Evolutionary conservation across 2,329 filamentous ascomycete genomes (phyloP).

Genomic region (Aspergillus spinulosporus): DNA sequence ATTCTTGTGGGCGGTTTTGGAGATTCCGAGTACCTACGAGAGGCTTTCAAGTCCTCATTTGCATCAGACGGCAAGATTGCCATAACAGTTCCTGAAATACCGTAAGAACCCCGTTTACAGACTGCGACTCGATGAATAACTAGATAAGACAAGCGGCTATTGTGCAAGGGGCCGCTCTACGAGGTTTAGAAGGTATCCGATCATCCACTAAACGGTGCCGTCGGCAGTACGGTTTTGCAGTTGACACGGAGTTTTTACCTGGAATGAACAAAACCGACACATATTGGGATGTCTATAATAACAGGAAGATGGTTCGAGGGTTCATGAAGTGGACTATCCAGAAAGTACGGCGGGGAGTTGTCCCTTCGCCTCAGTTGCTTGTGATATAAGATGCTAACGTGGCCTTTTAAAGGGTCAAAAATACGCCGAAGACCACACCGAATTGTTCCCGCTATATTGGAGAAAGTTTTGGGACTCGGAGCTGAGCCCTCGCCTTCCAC

Average conservation of each 20-base stretch:
- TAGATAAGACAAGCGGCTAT: conserved; percentile 14
- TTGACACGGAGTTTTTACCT: neutral
- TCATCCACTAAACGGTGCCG: conserved; percentile 6
- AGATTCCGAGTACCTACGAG: conserved; percentile 10
- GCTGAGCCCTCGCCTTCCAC: neutral
- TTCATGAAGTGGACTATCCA: neutral
- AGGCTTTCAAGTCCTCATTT: neutral
- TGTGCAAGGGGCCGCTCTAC: conserved; percentile 13
- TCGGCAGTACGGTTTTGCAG: conserved; percentile 8
- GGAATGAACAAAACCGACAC: neutral
- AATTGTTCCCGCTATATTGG: neutral
- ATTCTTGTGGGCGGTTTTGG: conserved; percentile 15
- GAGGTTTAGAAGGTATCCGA: conserved; percentile 11
- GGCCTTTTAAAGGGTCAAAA: neutral
- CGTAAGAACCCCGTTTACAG: conserved; percentile 1
- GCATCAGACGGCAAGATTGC: neutral
- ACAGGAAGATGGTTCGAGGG: neutral
- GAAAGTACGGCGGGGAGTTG: neutral
- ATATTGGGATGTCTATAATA: neutral
- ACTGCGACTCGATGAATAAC: neutral
- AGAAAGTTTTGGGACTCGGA: neutral
- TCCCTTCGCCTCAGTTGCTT: neutral
- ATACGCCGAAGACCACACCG: neutral
- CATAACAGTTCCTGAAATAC: conserved; percentile 7
- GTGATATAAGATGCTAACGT: neutral